A percentile compares a stretch with the other conserved stretches of the same genome.
Conservation (phyloP, 371 early-diverging fungal genomes). For the Mucor circinelloides region DNA sequence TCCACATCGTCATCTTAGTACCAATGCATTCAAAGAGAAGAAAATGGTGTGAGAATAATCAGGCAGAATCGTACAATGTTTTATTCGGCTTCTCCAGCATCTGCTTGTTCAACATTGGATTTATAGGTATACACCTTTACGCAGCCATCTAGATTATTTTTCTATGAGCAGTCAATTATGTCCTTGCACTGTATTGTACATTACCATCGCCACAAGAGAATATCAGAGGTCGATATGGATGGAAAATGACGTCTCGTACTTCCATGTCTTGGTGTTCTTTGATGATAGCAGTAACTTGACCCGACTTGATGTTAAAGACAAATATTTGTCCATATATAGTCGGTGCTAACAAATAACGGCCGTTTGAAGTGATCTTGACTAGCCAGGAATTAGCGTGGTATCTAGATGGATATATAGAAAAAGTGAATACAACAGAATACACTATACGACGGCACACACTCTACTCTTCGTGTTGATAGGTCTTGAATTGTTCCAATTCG, state of each 20-base stretch:
- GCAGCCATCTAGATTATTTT: constrained; percentile 27
- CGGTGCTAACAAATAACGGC: constrained; percentile 84
- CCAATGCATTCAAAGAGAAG: background rate
- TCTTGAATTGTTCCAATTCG: constrained; percentile 69
- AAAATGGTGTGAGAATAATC: background rate
- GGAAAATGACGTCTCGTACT: constrained; percentile 90
- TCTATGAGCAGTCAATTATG: background rate
- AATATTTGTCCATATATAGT: constrained; percentile 87
- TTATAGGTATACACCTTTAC: constrained; percentile 48
- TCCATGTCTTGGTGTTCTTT: constrained; percentile 86
- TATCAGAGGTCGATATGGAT: constrained; percentile 76
- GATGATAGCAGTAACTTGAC: constrained; percentile 73
- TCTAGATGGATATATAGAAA: constrained; percentile 28
- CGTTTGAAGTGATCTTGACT: constrained; percentile 83
- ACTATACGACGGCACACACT: constrained; percentile 3
- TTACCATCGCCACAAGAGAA: constrained; percentile 87
- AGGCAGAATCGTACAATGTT: background rate
- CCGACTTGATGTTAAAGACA: constrained; percentile 75
- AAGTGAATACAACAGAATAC: background rate
- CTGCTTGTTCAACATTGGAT: background rate
- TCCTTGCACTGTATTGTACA: background rate
- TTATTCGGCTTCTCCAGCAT: background rate
- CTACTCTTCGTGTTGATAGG: constrained; percentile 78
- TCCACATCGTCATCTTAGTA: background rate
- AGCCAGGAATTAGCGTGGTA: constrained; percentile 93